Conservation (phyloP, 306 rosid genomes). For the Corylus americana region DNA sequence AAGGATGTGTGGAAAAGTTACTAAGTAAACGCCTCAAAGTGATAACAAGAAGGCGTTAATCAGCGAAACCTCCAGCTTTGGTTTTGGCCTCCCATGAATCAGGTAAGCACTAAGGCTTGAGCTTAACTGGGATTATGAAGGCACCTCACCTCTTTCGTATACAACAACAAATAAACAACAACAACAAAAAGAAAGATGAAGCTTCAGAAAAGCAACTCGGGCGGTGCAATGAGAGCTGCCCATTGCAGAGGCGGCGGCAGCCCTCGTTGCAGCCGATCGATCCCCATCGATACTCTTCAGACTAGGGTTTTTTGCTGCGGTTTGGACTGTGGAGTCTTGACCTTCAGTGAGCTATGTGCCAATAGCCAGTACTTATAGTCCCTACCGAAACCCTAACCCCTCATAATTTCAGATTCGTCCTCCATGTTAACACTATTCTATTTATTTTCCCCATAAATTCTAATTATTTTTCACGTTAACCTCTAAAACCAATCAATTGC, state of each 20-base stretch:
- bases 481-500: too few relatives aligned
- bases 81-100: constrained; percentile 81
- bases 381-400: not conserved
- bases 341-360: not conserved
- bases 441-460: not conserved
- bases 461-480: not conserved
- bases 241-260: too few relatives aligned
- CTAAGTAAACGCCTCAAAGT: constrained; percentile 60
- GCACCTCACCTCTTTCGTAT: constrained; percentile 20
- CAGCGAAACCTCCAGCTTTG: constrained; percentile 68
- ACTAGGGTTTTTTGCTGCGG: not conserved
- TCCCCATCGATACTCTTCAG: too few relatives aligned
- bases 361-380: not conserved
- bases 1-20: constrained; percentile 53
- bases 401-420: not conserved
- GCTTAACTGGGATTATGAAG: constrained; percentile 90
- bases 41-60: constrained; percentile 46
- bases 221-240: too few relatives aligned
- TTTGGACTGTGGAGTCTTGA: not conserved
- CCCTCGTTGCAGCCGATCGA: too few relatives aligned
- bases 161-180: not conserved
- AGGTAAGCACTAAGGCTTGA: constrained; percentile 52
- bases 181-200: not conserved
- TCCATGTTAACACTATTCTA: not conserved
- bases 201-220: too few relatives aligned